Conservation (phyloP, 371 early-diverging fungal genomes). For the Rhizopus stolonifer region DNA sequence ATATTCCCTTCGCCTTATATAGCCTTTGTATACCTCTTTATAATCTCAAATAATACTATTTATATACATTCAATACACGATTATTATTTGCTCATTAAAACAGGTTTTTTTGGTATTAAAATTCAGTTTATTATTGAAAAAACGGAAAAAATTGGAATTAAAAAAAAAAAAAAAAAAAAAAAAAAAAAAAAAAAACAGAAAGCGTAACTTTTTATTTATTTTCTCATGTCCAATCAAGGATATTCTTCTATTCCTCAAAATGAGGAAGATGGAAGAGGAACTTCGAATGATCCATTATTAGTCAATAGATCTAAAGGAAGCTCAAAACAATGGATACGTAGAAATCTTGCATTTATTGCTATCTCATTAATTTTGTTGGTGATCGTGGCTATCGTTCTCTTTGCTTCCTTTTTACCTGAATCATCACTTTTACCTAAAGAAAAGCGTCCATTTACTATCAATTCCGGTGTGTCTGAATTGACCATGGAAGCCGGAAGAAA, state of each 20-base stretch:
- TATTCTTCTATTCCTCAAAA: constrained; percentile 11
- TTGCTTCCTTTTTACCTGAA: constrained; percentile 11
- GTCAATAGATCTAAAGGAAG: background rate
- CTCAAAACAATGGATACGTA: constrained; percentile 1
- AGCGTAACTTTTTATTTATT: background rate
- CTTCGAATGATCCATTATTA: constrained; percentile 1
- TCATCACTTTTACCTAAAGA: constrained; percentile 10
- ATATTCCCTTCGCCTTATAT: too few relatives aligned
- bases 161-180: too few relatives aligned
- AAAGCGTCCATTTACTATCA: background rate
- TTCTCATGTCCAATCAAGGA: background rate
- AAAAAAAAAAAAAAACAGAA: background rate
- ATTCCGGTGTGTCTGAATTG: constrained; percentile 14
- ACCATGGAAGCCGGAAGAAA: constrained; percentile 20
- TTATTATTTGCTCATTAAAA: too few relatives aligned
- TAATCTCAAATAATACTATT: too few relatives aligned
- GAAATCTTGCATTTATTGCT: constrained; percentile 7
- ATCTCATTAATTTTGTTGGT: background rate
- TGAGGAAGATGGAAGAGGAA: constrained; percentile 7
- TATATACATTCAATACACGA: too few relatives aligned
- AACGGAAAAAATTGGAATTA: too few relatives aligned
- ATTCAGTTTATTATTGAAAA: too few relatives aligned
- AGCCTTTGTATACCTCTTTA: too few relatives aligned
- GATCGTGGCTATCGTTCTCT: constrained; percentile 1
- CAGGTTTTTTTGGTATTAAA: too few relatives aligned